These are phyloP conservation scores for Phytophthora brassicae DNA, from an alignment of 352 stramenopile genomes.

Conservation along the genomic window DNA sequence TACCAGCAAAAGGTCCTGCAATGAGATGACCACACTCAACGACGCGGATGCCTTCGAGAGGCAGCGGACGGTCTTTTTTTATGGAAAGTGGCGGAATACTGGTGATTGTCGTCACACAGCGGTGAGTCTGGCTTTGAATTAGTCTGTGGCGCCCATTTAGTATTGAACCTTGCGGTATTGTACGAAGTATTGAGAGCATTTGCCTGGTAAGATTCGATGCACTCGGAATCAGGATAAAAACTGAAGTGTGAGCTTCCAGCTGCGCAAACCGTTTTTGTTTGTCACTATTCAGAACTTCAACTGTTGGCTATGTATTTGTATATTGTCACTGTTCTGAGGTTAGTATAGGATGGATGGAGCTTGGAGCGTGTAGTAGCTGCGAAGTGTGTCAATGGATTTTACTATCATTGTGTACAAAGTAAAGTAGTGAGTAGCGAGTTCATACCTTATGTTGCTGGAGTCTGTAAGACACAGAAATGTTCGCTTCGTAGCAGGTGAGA, in stretches of 20 bases:
- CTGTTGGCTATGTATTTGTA: conserved; percentile 2
- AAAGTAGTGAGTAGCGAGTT: neutral
- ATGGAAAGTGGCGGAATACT: conserved; percentile 12
- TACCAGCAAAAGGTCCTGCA: conserved; percentile 76
- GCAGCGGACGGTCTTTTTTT: conserved; percentile 33
- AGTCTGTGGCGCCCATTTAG: conserved; percentile 8
- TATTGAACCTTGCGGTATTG: conserved; percentile 8
- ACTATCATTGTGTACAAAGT: neutral
- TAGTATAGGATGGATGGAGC: conserved; percentile 23
- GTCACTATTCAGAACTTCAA: conserved; percentile 36
- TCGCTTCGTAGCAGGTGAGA: conserved; percentile 12
- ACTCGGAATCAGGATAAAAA: conserved; percentile 1
- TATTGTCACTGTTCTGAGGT: conserved; percentile 13
- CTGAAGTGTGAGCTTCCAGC: conserved; percentile 21
- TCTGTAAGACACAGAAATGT: conserved; percentile 55
- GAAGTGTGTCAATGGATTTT: neutral
- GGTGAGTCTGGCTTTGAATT: conserved; percentile 3
- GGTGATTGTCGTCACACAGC: conserved; percentile 44
- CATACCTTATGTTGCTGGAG: conserved; percentile 51
- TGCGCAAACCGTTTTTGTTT: conserved; percentile 21
- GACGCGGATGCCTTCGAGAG: conserved; percentile 72
- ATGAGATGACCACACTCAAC: conserved; percentile 84
- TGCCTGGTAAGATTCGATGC: too few relatives aligned
- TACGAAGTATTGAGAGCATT: conserved; percentile 8
- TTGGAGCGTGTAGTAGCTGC: conserved; percentile 52